Conservation (phyloP, 2,329 filamentous ascomycete genomes). For the Coniochaeta ligniaria region DNA sequence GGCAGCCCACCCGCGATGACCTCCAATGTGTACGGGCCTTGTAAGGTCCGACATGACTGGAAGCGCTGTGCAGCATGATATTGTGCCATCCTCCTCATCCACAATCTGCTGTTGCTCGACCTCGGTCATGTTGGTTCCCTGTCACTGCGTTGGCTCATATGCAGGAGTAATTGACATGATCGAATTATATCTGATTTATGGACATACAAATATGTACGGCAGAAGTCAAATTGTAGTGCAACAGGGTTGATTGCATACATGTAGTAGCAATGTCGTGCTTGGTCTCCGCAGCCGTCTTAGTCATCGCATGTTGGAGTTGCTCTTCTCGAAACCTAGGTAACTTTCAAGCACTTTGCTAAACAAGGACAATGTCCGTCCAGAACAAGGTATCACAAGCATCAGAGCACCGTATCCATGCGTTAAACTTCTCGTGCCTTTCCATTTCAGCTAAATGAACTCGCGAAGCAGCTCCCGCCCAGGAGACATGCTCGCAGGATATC, state of each 20-base stretch:
- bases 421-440: not conserved
- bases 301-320: not conserved
- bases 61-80: slow-evolving; percentile 32
- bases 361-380: no score
- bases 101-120: slow-evolving; percentile 3
- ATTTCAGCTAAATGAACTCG: not conserved
- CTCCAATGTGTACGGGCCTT: slow-evolving; percentile 34
- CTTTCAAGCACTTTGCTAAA: not conserved
- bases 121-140: not conserved
- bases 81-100: slow-evolving; percentile 28
- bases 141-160: not conserved
- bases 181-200: not conserved
- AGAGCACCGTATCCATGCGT: not conserved
- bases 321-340: not conserved
- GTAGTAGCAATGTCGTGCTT: not conserved
- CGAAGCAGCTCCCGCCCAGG: not conserved
- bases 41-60: slow-evolving; percentile 24
- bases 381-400: not conserved
- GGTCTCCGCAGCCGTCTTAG: not conserved
- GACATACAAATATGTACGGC: no score
- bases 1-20: slow-evolving; percentile 16
- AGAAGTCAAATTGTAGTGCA: not conserved
- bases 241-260: not conserved
- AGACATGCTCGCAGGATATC: slow-evolving; percentile 11
- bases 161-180: not conserved